These are phyloP conservation scores for Quercus robur DNA, from an alignment of 306 rosid species.

Conservation along the genomic window DNA sequence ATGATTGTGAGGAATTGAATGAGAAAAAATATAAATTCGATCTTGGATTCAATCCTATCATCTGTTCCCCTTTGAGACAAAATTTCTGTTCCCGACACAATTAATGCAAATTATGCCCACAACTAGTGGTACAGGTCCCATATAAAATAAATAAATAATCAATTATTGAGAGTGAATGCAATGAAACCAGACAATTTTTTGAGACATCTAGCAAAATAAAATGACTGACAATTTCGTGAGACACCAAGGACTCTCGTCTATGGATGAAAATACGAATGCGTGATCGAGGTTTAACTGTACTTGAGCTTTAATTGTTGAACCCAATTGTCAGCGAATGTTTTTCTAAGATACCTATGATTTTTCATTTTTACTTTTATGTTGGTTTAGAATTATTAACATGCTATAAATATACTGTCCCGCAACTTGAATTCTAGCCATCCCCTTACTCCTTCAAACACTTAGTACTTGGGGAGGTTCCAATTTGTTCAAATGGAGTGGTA, in stretches of 20 bases:
- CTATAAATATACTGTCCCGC: no score
- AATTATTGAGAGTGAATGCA: slow-evolving; percentile 12
- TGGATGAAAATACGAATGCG: not conserved
- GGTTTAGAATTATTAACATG: no score
- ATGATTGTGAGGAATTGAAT: not conserved
- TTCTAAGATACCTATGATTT: no score
- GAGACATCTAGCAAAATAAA: not conserved
- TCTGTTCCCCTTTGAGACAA: slow-evolving; percentile 20
- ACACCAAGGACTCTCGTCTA: not conserved
- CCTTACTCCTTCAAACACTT: no score
- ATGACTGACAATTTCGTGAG: slow-evolving; percentile 1
- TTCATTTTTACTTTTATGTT: no score
- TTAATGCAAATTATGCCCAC: slow-evolving; percentile 32
- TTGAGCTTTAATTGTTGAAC: not conserved
- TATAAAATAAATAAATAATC: not conserved
- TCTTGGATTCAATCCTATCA: slow-evolving; percentile 24
- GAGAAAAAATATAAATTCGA: not conserved
- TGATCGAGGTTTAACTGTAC: not conserved
- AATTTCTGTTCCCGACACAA: slow-evolving; percentile 28
- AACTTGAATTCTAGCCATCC: no score
- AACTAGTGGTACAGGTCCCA: slow-evolving; percentile 17
- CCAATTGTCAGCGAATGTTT: not conserved
- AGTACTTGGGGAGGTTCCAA: no score
- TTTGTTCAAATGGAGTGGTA: no score
- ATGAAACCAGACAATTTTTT: not conserved